These are phyloP conservation scores for Cladorrhinum sp. DNA, from an alignment of 2,329 filamentous ascomycete species.

Conservation along the genomic window DNA sequence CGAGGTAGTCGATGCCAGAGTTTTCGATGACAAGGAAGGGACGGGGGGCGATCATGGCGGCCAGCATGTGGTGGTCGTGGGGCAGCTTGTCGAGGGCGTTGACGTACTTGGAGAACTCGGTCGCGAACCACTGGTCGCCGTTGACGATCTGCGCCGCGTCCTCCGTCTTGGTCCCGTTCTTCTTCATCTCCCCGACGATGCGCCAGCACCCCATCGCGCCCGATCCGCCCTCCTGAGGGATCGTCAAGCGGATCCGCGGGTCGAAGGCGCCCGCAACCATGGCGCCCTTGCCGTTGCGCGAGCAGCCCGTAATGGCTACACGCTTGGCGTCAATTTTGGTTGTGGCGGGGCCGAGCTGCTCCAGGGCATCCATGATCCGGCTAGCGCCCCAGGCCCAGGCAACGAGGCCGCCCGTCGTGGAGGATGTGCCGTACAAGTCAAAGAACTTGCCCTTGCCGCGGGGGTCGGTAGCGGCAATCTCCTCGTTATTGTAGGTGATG, in stretches of 20 bases:
- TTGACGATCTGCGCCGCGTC: constrained; percentile 46
- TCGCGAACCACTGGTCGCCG: constrained; percentile 51
- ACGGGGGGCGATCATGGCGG: constrained; percentile 47
- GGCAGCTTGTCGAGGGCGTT: constrained; percentile 45
- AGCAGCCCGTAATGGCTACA: constrained; percentile 46
- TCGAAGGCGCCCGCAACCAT: constrained; percentile 46
- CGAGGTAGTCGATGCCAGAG: constrained; percentile 45
- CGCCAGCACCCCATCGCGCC: constrained; percentile 48
- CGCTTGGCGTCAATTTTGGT: constrained; percentile 33
- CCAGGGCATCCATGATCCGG: constrained; percentile 45
- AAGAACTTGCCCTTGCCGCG: constrained; percentile 46
- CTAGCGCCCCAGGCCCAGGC: constrained; percentile 48
- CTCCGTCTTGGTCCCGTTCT: constrained; percentile 43
- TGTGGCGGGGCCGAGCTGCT: constrained; percentile 33
- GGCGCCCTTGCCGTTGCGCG: constrained; percentile 49
- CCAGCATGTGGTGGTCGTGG: constrained; percentile 50
- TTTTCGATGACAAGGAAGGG: constrained; percentile 49
- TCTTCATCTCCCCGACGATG: constrained; percentile 34
- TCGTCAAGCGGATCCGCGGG: constrained; percentile 42
- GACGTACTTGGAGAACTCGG: constrained; percentile 46
- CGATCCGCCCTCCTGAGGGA: constrained; percentile 47
- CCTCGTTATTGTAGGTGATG: constrained; percentile 45
- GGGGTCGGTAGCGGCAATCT: constrained; percentile 41
- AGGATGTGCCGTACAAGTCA: constrained; percentile 41
- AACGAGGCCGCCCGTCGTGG: constrained; percentile 42